phyloP scores from a whole-genome alignment of 257 asterid genomes.

The Misopates orontium region DNA sequence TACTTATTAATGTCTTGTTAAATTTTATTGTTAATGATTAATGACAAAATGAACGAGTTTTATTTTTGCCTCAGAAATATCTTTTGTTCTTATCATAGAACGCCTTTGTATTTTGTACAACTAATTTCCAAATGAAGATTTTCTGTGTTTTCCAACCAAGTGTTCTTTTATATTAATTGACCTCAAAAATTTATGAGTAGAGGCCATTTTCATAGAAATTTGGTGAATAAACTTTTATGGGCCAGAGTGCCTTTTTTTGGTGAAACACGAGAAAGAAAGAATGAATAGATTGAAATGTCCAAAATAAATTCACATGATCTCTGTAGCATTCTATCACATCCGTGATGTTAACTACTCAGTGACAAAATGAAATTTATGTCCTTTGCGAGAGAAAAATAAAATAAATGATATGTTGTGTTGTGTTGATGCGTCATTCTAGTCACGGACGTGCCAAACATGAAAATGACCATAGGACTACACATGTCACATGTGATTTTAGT shows the following conservation, averaged over 20 bases:
- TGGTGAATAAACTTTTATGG: neutral
- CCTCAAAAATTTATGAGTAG: no score
- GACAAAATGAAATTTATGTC: slow-evolving; percentile 6
- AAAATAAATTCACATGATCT: slow-evolving; percentile 44
- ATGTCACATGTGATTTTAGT: neutral
- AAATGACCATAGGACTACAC: neutral
- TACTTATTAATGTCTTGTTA: no score
- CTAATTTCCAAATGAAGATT: no score
- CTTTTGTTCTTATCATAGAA: no score
- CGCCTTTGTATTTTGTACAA: no score
- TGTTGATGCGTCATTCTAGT: neutral
- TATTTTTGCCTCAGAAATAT: no score
- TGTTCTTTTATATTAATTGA: no score
- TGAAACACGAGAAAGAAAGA: slow-evolving; percentile 2
- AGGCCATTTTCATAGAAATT: neutral
- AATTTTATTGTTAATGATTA: no score
- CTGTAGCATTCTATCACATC: slow-evolving; percentile 4
- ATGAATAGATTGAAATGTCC: slow-evolving; percentile 27
- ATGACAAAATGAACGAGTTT: no score
- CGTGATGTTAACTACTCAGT: neutral
- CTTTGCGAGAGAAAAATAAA: neutral
- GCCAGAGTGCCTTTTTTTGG: slow-evolving; percentile 13
- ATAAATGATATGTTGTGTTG: no score
- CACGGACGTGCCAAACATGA: slow-evolving; percentile 20
- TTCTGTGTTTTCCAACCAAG: neutral